Evolutionary conservation across 2,329 filamentous ascomycete genomes (phyloP).

Genomic region (Arachnomyces sp.): DNA sequence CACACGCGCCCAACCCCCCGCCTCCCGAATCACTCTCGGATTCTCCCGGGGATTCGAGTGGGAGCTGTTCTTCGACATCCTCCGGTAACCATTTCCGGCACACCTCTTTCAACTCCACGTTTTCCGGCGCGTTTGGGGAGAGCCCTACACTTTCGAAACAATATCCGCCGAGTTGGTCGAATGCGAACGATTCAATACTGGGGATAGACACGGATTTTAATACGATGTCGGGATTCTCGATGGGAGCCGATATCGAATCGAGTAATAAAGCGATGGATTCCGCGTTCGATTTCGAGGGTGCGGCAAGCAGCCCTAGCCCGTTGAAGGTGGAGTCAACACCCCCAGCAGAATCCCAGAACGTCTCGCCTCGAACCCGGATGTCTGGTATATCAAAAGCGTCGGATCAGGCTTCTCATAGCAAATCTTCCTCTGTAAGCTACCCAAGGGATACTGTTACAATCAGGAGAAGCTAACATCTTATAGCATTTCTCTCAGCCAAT

Average conservation of each 20-base stretch:
- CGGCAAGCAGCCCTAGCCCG: slow-evolving; percentile 38
- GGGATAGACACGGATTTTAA: slow-evolving; percentile 29
- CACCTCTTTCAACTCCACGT: slow-evolving; percentile 32
- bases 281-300: slow-evolving; percentile 42
- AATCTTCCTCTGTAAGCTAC: slow-evolving; percentile 24
- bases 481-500: too few species aligned
- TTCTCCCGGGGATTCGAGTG: slow-evolving; percentile 36
- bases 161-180: slow-evolving; percentile 26
- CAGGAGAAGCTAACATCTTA: too few species aligned
- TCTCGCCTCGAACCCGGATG: slow-evolving; percentile 19
- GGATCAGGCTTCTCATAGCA: slow-evolving; percentile 13
- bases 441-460: too few species aligned
- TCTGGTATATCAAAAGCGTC: slow-evolving; percentile 20
- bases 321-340: slow-evolving; percentile 24
- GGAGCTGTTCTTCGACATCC: slow-evolving; percentile 36
- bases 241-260: slow-evolving; percentile 33
- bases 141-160: slow-evolving; percentile 26
- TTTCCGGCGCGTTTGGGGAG: slow-evolving; percentile 32
- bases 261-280: slow-evolving; percentile 42
- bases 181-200: slow-evolving; percentile 33
- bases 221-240: slow-evolving; percentile 24
- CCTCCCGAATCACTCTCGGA: slow-evolving; percentile 35
- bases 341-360: slow-evolving; percentile 17
- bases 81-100: slow-evolving; percentile 33
- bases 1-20: slow-evolving; percentile 22